A percentile compares a stretch with the other conserved stretches of the same genome.
Evolutionary conservation across 768 basidiomycete species (phyloP).

Genomic region (Fistulinella prunicolor): DNA sequence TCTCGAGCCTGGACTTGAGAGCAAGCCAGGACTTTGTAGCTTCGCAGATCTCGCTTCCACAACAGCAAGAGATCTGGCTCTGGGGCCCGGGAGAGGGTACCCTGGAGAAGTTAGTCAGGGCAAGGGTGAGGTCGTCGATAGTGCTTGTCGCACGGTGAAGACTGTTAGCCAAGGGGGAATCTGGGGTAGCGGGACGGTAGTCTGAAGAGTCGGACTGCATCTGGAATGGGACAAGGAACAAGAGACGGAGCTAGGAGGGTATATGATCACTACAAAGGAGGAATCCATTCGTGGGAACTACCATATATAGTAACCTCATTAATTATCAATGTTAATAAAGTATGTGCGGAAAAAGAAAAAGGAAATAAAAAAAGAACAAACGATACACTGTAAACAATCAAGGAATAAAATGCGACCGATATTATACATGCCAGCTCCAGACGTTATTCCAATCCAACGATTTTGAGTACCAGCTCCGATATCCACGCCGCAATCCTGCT

Average conservation of each 20-base stretch:
- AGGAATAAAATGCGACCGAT: slow-evolving; percentile 10
- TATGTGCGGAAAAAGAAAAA: background rate
- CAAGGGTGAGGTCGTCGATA: slow-evolving; percentile 77
- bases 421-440: slow-evolving; percentile 16
- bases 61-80: slow-evolving; percentile 56
- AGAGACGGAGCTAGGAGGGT: background rate
- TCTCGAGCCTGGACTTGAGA: slow-evolving; percentile 70
- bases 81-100: slow-evolving; percentile 71
- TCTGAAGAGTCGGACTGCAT: slow-evolving; percentile 24
- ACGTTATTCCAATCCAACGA: slow-evolving; percentile 38
- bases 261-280: background rate
- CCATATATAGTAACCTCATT: slow-evolving; percentile 10
- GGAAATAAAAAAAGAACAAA: background rate
- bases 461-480: slow-evolving; percentile 54
- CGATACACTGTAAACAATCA: slow-evolving; percentile 3
- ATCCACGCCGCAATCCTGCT: slow-evolving; percentile 76
- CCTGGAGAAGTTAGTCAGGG: slow-evolving; percentile 69
- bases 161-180: slow-evolving; percentile 49
- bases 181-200: slow-evolving; percentile 45
- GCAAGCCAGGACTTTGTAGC: slow-evolving; percentile 59
- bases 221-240: slow-evolving; percentile 5
- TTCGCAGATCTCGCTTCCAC: slow-evolving; percentile 63
- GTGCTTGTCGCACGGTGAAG: slow-evolving; percentile 54
- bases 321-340: background rate
- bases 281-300: slow-evolving; percentile 17